Evolutionary conservation across 2,329 filamentous ascomycete genomes (phyloP), one percentile per base, ranked within the genome.

Genomic region (Phialocephala subalpina): DNA sequence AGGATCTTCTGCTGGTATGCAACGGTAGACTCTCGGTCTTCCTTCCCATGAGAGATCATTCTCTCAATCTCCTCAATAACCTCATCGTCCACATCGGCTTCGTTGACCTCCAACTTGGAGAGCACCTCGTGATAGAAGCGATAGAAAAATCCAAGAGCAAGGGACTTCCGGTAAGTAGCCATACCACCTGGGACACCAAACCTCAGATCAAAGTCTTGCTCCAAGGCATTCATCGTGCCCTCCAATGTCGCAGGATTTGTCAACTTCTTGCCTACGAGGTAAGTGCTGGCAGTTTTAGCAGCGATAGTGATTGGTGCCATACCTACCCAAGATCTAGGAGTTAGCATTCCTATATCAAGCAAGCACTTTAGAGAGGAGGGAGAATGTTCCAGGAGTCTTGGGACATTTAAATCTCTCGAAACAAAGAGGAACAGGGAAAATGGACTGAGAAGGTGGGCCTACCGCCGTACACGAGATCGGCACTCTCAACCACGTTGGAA

Each of bases 171-270:
- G 76, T 98, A 99, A 0, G 94, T 97, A 0, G 96, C 95, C 96
- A 99, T 99, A 42, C 96, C 96, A 70, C 96, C 96, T 0, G 95
- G 96, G 0, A 99, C 96, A 61, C 94, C 90, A 73, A 97, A 98
- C 4, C 87, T 85, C 35, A 99, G 84, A 76, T 97, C 88, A 74
- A 99, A 99, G 75, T 98, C 96, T 60, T 87, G 84, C 69, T 93
- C 94, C n/a, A 99, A 82, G 0, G 93, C 92, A 72, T 88, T 91
- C 93, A 98, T 97, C 6, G 90, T 87, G 1, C 92, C 94, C 78
- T 99, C 95, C 0, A 98, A 83, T 0, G 94, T 97, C 63, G 91
- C 86, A 1, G 93, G 86, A 69, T 97, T 90, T 0, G 92, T 90
- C 72, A 97, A 91, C 58, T 86, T 90, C 80, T 92, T 95, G 58